Conservation (phyloP, 2,329 filamentous ascomycete species). For the Paradendryphiella salina region DNA sequence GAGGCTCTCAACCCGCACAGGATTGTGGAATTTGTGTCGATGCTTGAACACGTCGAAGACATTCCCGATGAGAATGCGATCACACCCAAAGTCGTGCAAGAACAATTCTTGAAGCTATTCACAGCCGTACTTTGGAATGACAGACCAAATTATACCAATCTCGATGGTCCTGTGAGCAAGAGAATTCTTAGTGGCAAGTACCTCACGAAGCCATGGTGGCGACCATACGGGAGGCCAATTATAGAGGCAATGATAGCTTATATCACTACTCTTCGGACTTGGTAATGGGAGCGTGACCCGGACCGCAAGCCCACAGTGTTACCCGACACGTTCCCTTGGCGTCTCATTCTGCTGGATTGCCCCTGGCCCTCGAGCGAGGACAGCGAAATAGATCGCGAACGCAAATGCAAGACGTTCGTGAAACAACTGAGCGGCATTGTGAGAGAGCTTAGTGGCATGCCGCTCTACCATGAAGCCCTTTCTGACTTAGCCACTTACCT, state of each 20-base stretch:
- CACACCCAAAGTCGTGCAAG: conserved; percentile 18
- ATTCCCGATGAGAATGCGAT: conserved; percentile 2
- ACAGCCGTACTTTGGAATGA: conserved; percentile 17
- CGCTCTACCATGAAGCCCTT: conserved; percentile 25
- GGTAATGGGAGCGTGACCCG: conserved; percentile 28
- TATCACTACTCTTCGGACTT: conserved; percentile 25
- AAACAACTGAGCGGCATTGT: conserved; percentile 16
- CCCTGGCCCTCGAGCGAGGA: conserved; percentile 11
- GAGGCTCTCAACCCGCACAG: background rate
- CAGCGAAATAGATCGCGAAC: conserved; percentile 4
- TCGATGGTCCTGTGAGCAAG: background rate
- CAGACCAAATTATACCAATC: conserved; percentile 3
- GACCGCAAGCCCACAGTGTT: conserved; percentile 23
- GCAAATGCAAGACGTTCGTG: conserved; percentile 24
- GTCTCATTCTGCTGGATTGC: conserved; percentile 34
- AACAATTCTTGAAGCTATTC: conserved; percentile 24
- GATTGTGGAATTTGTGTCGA: background rate
- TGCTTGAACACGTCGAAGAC: background rate
- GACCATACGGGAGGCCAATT: conserved; percentile 12
- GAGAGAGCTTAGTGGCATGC: conserved; percentile 16
- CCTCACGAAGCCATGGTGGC: conserved; percentile 20
- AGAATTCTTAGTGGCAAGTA: background rate
- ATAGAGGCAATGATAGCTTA: conserved; percentile 26
- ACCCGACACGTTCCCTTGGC: conserved; percentile 30
- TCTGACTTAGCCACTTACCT: conserved; percentile 10